These are phyloP conservation scores for Calamus simplicifolius DNA, from an alignment of 176 grass and related monocot species.

Conservation along the genomic window DNA sequence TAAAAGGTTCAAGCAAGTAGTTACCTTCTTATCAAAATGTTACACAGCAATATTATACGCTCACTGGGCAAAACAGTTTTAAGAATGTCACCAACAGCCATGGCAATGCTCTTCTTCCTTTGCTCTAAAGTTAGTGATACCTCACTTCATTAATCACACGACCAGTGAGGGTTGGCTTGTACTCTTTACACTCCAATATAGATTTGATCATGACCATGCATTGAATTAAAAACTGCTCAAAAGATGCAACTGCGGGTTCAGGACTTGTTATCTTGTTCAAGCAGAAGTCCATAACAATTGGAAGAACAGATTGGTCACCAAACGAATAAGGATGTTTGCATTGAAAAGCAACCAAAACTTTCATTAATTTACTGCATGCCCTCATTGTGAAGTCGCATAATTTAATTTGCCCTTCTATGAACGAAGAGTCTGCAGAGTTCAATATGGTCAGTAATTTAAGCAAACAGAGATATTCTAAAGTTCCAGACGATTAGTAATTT, in stretches of 20 bases:
- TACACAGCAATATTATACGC: slow-evolving; percentile 74
- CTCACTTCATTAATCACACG: slow-evolving; percentile 52
- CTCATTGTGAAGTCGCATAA: slow-evolving; percentile 77
- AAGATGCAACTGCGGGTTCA: slow-evolving; percentile 47
- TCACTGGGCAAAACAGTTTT: slow-evolving; percentile 70
- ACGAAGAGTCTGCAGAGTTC: slow-evolving; percentile 53
- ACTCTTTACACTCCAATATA: slow-evolving; percentile 90
- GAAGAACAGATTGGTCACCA: slow-evolving; percentile 60
- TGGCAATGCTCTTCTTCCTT: slow-evolving; percentile 69
- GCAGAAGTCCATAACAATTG: slow-evolving; percentile 60
- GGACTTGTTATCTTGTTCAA: slow-evolving; percentile 89
- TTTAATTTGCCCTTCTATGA: slow-evolving; percentile 65
- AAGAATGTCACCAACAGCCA: slow-evolving; percentile 60
- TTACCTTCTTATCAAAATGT: slow-evolving; percentile 94
- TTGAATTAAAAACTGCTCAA: slow-evolving; percentile 92
- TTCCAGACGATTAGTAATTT: neutral
- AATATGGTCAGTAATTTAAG: slow-evolving; percentile 11
- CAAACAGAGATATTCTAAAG: too few species aligned
- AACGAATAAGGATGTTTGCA: slow-evolving; percentile 93
- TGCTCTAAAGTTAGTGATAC: slow-evolving; percentile 66
- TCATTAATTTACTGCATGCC: slow-evolving; percentile 89
- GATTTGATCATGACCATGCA: slow-evolving; percentile 94
- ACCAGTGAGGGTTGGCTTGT: slow-evolving; percentile 64
- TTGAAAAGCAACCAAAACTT: slow-evolving; percentile 72
- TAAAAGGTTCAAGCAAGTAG: neutral